Evolutionary conservation across 2,329 filamentous ascomycete genomes (phyloP).

Genomic region (Aureobasidium sp.): DNA sequence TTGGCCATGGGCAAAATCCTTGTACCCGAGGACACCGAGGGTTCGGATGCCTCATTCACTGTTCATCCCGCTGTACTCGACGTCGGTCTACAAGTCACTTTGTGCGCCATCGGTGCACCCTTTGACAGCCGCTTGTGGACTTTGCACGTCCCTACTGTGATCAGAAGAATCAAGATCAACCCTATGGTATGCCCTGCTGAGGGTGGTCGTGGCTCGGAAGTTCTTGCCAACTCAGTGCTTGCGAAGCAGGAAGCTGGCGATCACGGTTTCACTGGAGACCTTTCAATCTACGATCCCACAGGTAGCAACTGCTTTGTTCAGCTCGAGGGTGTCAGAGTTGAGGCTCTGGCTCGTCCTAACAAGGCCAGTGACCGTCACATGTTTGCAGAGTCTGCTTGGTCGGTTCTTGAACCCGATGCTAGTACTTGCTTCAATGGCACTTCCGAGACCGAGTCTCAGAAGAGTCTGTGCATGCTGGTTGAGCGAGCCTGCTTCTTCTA

Average conservation of each 20-base stretch:
- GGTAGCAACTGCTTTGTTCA: neutral
- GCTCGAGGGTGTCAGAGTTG: constrained; percentile 1
- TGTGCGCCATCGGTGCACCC: constrained; percentile 27
- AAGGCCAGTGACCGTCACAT: constrained; percentile 1
- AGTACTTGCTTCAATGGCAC: neutral
- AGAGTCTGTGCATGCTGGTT: neutral
- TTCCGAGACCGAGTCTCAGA: neutral
- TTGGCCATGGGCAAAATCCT: constrained; percentile 5
- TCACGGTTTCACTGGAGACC: neutral
- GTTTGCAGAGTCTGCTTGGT: constrained; percentile 5
- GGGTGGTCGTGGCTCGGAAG: neutral
- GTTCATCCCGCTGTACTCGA: constrained; percentile 28
- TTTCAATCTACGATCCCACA: neutral
- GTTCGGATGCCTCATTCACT: constrained; percentile 25
- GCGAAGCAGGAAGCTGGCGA: constrained; percentile 1
- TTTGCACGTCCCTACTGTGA: constrained; percentile 22
- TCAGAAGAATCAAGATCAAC: constrained; percentile 23
- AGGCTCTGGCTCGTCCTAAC: neutral
- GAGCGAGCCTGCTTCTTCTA: neutral
- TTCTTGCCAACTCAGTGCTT: constrained; percentile 2
- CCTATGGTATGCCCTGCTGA: constrained; percentile 15
- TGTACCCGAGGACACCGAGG: neutral
- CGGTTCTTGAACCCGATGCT: neutral
- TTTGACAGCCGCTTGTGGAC: constrained; percentile 24
- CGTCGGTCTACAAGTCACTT: constrained; percentile 26